Base-by-base conservation (phyloP, 1,284 basidiomycete genomes). In the Ustilago esculenta region DNA sequence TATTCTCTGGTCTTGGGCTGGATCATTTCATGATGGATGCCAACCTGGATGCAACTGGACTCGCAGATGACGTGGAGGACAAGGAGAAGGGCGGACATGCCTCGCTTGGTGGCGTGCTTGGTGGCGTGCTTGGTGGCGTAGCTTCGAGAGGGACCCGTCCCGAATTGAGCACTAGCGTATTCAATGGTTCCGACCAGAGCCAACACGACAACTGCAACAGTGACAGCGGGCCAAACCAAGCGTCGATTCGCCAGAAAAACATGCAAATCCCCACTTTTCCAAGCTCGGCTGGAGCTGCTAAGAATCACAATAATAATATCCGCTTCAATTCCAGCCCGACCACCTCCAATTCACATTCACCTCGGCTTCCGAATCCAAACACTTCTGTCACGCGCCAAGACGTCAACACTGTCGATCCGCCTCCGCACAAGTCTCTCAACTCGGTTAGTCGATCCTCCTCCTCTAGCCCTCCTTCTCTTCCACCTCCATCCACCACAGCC, bases 11-110 rank as follows among this genome's bases (percentile, higher is more conserved):
- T 18, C 10, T 37, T 52, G 5, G 30, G 14, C 32, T 60, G 23
- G 57, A 53, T 36, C 17, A 54, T 12, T 49, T 59, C 20, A 44
- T 59, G 34, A n/a, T n/a, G n/a, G n/a, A n/a, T n/a, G n/a, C n/a
- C n/a, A n/a, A n/a, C n/a, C n/a, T n/a, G n/a, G n/a, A n/a, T n/a
- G n/a, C n/a, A n/a, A n/a, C n/a, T n/a, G n/a, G n/a, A n/a, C n/a
- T n/a, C n/a, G n/a, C n/a, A n/a, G n/a, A n/a, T n/a, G 34, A 47
- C 25, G 14, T 25, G 18, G 30, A 29, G 17, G 36, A 25, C 4
- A 25, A 46, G 52, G 18, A 39, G 5, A 17, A 29, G 11, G 21
- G 6, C 15, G 35, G 29, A 8, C 24, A 18, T 34, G 24, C 32
- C 21, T 45, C 32, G 43, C 21, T 32, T n/a, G n/a, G n/a, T n/a